Base-by-base conservation (phyloP, 257 asterid species). In the Rauvolfia tetraphylla region DNA sequence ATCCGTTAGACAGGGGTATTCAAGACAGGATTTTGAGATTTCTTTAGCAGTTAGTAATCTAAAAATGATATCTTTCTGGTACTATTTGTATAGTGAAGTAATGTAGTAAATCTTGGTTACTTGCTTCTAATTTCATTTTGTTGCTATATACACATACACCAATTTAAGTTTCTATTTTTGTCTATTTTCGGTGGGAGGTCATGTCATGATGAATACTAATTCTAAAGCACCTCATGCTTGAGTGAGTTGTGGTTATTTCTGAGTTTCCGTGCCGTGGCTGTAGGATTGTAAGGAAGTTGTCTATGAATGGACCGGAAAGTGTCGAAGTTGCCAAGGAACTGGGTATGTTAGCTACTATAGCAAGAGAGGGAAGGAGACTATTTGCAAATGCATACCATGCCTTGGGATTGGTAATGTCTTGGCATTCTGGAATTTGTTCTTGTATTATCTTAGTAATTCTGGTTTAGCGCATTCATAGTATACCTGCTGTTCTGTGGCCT, bases 351-450 rank as follows among this genome's bases (percentile, higher is more conserved):
- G 98, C 86, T 92, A 92, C 84, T 89, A 89, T 76, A 90, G 72
- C 86, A 95, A 89, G 80, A 90, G 81, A 81, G 98, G 99, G 79
- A 95, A 89, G 80, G 97, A 90, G 82, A 89, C 89, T 72, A 81
- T 89, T 67, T 92, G 99, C 88, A 95, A 91, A 83, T 95, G 99
- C 89, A 91, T 95, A 79, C 99, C 99, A 75, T 95, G 98, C 78
- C 85, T 75, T 34, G 99, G 98, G 76, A 85, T 95, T 7, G 99
- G 98, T 92, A 86, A 15, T 75, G 76, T 72, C 44, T 58, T 73
- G 20, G 29, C n/a, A 14, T 56, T 59, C 72, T 62, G 51, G n/a
- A 53, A 53, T 4, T 53, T 27, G 18, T 1, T 34, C 25, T 39
- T 42, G 23, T 63, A 25, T 65, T 12, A 63, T 20, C 42, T 73